A percentile compares a stretch with the other conserved stretches of the same genome.
Evolutionary conservation across 148 eudicot genomes (phyloP).

Genomic region (Rhododendron henanense): DNA sequence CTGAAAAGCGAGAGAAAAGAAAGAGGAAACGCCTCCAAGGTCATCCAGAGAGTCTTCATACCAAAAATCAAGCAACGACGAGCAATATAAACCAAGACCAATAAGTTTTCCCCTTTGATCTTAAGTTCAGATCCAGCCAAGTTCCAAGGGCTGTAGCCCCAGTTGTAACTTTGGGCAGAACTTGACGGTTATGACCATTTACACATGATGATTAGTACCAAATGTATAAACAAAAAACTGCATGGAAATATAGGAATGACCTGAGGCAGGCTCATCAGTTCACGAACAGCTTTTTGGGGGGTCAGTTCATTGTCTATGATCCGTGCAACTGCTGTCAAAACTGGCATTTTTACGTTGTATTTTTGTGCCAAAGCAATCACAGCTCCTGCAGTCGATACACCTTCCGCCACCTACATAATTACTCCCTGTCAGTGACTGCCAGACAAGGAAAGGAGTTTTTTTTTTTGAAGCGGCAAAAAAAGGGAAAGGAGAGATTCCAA

Average conservation of each 20-base stretch:
- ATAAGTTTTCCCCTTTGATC: neutral
- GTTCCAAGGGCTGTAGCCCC: neutral
- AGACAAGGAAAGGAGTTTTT: neutral
- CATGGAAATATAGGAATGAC: constrained; percentile 25
- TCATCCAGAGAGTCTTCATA: neutral
- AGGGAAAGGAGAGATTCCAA: neutral
- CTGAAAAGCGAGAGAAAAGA: neutral
- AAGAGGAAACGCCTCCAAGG: neutral
- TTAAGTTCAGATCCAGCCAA: neutral
- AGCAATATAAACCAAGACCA: neutral
- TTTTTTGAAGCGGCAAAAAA: no score
- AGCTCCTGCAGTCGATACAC: constrained; percentile 96
- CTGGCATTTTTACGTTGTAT: constrained; percentile 92
- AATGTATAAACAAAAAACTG: neutral
- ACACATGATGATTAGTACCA: neutral
- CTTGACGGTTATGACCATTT: neutral
- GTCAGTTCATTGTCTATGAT: constrained; percentile 90
- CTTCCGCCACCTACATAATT: constrained; percentile 80
- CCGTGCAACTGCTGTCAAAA: constrained; percentile 92
- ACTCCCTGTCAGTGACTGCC: constrained; percentile 1
- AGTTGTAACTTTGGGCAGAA: neutral
- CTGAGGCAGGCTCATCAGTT: constrained; percentile 96
- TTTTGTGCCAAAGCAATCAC: constrained; percentile 96
- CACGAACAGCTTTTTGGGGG: constrained; percentile 81
- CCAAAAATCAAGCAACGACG: neutral